These are phyloP conservation scores for Tylopilus orsonianus DNA, from an alignment of 1,284 basidiomycete species.

Conservation along the genomic window DNA sequence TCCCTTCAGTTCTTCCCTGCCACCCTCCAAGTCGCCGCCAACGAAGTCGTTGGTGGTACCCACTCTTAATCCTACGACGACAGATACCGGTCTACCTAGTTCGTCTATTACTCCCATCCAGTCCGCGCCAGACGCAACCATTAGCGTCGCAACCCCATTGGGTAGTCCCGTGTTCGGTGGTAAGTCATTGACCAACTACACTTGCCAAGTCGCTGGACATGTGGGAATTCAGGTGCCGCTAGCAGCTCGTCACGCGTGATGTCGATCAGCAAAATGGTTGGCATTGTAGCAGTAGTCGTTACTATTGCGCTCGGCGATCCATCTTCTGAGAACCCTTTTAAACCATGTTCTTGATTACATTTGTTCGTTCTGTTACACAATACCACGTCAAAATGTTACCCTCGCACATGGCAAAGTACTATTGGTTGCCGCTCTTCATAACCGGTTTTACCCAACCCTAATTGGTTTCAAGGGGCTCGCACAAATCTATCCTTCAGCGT, in stretches of 20 bases:
- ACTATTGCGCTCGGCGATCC: constrained; percentile 2
- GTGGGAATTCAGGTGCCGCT: background rate
- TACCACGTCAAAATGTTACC: background rate
- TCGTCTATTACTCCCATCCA: background rate
- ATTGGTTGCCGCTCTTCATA: too few relatives aligned
- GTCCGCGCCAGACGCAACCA: background rate
- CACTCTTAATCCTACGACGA: too few relatives aligned
- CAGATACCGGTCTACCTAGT: background rate
- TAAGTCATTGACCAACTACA: constrained; percentile 5
- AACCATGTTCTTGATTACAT: background rate
- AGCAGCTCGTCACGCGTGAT: constrained; percentile 8
- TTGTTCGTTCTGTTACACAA: background rate
- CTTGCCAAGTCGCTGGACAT: background rate
- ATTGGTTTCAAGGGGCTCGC: background rate
- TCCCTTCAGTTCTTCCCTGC: background rate
- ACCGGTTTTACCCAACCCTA: background rate
- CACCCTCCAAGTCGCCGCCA: background rate
- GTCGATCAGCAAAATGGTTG: background rate
- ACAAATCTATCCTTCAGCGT: background rate
- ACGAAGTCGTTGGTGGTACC: background rate
- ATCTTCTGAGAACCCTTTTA: background rate
- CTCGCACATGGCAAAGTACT: too few relatives aligned
- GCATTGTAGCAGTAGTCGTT: constrained; percentile 11
- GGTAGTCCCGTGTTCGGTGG: background rate
- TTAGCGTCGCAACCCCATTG: background rate